Evolutionary conservation across 805 yeast genomes (phyloP), one percentile per base, ranked within the genome.

Genomic region (Candida namnaoensis): DNA sequence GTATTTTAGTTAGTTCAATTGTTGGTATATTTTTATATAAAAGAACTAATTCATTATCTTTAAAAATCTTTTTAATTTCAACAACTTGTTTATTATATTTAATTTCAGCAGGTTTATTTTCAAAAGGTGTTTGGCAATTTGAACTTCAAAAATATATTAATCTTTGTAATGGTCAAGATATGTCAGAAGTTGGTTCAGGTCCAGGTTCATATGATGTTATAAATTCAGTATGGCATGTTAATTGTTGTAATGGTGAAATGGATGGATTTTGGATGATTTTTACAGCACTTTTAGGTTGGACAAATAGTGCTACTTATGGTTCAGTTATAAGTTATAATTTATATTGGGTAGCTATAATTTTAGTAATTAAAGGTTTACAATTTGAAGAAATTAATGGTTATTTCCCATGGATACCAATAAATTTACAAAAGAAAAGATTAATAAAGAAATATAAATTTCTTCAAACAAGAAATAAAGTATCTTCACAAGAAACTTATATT

Each of bases 201-300:
- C 96, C 96, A 0, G 97, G 97, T 0, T 83, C 95, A 0, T 88
- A 88, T 55, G 95, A 88, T 53, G 80, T 88, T 23, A 49, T 74
- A 19, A 74, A 71, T 38, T 79, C 93, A 7, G 80, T 88, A 2
- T 88, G 97, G 97, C 97, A 88, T 58, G 95, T 88, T 25, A 87
- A 88, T 62, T 88, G 96, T 60, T 88, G 97, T 64, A 88, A 88
- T 58, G 95, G 95, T 24, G 82, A 85, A 50, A 83, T 75, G n/a
- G 96, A 88, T 54, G 95, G 95, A 5, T 78, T 81, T 30, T 88
- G 95, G 95, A 87, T 88, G 95, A 67, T 88, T 32, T 71, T 85
- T 52, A 87, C 90, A 32, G 96, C 95, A 1, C 68, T 88, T 5
- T 71, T 88, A 39, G 97, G 97, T 2, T 88, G 97, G 97, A 88